These are phyloP conservation scores for Neoascochyta sp. DNA, from an alignment of 2,329 filamentous ascomycete species.

Conservation along the genomic window DNA sequence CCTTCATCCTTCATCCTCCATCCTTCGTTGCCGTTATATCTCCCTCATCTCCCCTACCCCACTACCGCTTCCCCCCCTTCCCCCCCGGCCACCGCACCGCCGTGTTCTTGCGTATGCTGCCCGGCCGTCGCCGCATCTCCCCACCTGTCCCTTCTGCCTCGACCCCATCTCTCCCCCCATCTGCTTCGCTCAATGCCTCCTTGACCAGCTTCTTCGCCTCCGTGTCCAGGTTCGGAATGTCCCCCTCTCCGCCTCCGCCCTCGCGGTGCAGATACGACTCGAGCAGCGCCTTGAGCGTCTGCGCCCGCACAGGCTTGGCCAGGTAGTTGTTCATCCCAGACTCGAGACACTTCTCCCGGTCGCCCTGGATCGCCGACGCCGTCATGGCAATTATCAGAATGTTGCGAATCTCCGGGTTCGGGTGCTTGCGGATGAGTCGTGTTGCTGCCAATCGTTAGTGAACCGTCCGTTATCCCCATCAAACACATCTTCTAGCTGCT, in stretches of 20 bases:
- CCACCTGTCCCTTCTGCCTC: not conserved
- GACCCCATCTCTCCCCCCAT: not conserved
- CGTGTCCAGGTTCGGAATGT: slow-evolving; percentile 43
- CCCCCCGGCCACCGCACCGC: slow-evolving; percentile 6
- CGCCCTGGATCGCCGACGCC: slow-evolving; percentile 87
- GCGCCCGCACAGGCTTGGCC: slow-evolving; percentile 88
- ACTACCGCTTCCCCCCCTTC: no score
- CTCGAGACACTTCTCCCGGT: slow-evolving; percentile 91
- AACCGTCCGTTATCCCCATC: no score
- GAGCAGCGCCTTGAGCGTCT: slow-evolving; percentile 80
- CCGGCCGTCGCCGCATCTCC: slow-evolving; percentile 5
- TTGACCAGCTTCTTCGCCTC: slow-evolving; percentile 46
- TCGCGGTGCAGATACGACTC: slow-evolving; percentile 60
- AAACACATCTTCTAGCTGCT: no score
- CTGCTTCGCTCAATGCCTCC: slow-evolving; percentile 19
- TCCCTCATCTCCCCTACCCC: no score
- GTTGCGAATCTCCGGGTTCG: slow-evolving; percentile 70
- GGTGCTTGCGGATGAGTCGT: slow-evolving; percentile 72
- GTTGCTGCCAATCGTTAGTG: slow-evolving; percentile 56
- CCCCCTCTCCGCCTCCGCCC: slow-evolving; percentile 29
- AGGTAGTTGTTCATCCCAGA: slow-evolving; percentile 98
- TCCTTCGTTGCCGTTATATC: no score
- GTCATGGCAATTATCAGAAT: slow-evolving; percentile 98
- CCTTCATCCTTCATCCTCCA: no score
- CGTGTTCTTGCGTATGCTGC: slow-evolving; percentile 7